phyloP scores from a whole-genome alignment of 2,329 filamentous ascomycete species.

The Nigrospora sphaerica region DNA sequence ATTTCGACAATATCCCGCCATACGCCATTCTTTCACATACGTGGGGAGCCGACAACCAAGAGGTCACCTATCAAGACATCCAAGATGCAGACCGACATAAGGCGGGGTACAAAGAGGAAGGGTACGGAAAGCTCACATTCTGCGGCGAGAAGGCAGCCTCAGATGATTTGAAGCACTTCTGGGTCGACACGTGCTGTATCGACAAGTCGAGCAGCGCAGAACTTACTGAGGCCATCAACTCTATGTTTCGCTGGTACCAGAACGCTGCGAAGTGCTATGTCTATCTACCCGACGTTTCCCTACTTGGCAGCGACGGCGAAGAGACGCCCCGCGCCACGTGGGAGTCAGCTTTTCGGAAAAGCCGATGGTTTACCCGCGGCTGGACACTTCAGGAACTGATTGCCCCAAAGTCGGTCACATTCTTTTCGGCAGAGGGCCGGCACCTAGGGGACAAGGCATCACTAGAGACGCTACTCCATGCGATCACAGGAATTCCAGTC shows the following conservation, averaged over 20 bases:
- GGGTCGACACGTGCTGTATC: too few species aligned
- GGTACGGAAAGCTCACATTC: too few species aligned
- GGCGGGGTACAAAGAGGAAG: too few species aligned
- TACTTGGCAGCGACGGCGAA: neutral
- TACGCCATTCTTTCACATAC: too few species aligned
- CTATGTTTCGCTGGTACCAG: neutral
- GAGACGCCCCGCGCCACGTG: neutral
- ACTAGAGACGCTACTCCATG: slow-evolving; percentile 5
- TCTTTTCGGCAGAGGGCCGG: slow-evolving; percentile 1
- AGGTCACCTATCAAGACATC: too few species aligned
- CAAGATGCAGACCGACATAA: too few species aligned
- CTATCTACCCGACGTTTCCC: neutral
- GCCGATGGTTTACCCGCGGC: neutral
- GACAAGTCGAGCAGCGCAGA: neutral
- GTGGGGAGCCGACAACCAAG: too few species aligned
- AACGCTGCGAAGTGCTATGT: neutral
- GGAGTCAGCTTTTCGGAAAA: neutral
- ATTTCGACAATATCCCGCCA: too few species aligned
- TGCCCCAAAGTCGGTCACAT: neutral
- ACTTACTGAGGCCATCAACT: neutral
- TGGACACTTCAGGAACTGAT: neutral
- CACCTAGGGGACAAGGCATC: slow-evolving; percentile 1
- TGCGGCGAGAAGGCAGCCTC: too few species aligned
- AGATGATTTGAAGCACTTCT: too few species aligned
- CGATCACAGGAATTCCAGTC: slow-evolving; percentile 6